Evolutionary conservation across 257 asterid species (phyloP), one percentile per base, ranked within the genome.

Genomic region (Ocimum tenuiflorum): DNA sequence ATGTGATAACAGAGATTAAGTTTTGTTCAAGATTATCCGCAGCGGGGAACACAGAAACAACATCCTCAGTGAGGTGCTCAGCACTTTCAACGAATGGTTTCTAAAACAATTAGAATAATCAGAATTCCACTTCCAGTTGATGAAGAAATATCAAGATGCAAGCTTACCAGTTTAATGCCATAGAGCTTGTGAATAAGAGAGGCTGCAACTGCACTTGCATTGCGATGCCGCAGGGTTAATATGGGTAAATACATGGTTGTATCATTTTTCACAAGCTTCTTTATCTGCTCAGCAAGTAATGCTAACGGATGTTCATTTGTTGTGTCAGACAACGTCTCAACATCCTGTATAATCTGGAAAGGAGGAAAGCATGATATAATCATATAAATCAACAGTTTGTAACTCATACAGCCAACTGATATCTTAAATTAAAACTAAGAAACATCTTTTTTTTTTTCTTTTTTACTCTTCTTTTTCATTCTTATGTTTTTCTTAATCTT

Each of bases 1-100:
- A 85, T 54, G 68, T 70, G 69, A 92, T 83, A 69, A 80, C 81
- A 74, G 82, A 82, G 60, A 84, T 70, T 63, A 89, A 70, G 74
- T 72, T 82, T 66, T 85, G 86, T 80, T 92, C 97, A 70, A 89
- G 91, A 86, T 77, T 78, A 73, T 92, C 89, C 78, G 99, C 97
- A 75, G 95, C 90, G 27, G 96, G 97, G 75, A 92, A 78, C 75
- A 92, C 97, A 57, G 97, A 85, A 31, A 86, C 92, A 71, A 76
- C 90, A 78, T 92, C 97, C 83, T 92, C 99, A 29, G 91, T 89
- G 46, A 92, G 95, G 82, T 92, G 97, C 74, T 92, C 99, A 64
- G 79, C 88, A 56, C 85, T 76, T 42, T 92, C 95, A 15, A 89
- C 78, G 81, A 89, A 92, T 63, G 97, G 95, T 79, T 85, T 92